phyloP scores from a whole-genome alignment of 1,139 yeast species.

The Martiniozyma asiatica region DNA sequence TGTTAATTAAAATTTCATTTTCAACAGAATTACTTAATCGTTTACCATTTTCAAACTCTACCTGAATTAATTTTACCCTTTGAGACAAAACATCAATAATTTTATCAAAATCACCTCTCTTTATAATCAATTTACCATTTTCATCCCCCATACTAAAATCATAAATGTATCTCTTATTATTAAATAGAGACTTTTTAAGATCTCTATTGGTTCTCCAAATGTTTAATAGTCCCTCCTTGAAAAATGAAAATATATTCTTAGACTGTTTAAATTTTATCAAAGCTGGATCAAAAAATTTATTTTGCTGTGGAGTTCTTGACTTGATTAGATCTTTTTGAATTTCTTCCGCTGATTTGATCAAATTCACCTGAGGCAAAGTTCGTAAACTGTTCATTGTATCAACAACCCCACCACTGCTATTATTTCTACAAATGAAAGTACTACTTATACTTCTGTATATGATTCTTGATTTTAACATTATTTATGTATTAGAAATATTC shows the following conservation, averaged over 20 bases:
- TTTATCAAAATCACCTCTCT: constrained; percentile 6
- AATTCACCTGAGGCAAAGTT: constrained; percentile 13
- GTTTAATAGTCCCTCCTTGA: constrained; percentile 39
- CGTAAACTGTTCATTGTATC: constrained; percentile 10
- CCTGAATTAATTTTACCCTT: constrained; percentile 11
- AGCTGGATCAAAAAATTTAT: constrained; percentile 2
- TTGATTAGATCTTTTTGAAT: constrained; percentile 6
- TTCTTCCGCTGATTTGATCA: constrained; percentile 9
- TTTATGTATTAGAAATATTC: too few species aligned
- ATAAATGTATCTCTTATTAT: constrained; percentile 14
- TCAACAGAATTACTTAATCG: constrained; percentile 1
- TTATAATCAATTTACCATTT: constrained; percentile 11
- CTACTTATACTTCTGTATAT: too few species aligned
- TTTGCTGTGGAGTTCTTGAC: constrained; percentile 1
- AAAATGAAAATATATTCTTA: constrained; percentile 26
- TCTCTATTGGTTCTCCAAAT: constrained; percentile 33
- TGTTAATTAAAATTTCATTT: constrained; percentile 28
- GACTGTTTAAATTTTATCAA: constrained; percentile 11
- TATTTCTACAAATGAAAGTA: too few species aligned
- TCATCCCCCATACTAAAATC: constrained; percentile 15
- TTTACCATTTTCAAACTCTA: constrained; percentile 17
- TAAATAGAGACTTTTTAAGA: constrained; percentile 12
- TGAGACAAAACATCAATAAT: constrained; percentile 16
- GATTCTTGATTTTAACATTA: too few species aligned
- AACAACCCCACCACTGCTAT: too few species aligned